Conservation (phyloP, 257 asterid species). For the Nicotiana tabacum region DNA sequence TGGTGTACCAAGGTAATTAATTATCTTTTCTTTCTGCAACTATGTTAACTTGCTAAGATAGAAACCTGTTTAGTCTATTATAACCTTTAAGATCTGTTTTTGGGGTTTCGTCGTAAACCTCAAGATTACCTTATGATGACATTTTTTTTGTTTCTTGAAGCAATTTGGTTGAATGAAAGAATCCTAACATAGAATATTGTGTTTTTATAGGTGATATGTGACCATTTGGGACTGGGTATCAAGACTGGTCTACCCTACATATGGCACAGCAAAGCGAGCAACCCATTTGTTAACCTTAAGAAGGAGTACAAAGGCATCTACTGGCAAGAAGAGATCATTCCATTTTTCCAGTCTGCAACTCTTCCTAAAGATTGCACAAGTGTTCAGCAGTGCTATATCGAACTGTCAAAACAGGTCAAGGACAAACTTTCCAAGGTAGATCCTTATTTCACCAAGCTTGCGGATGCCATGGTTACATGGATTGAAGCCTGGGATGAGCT, state of each 20-base stretch:
- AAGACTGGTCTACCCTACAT: conserved; percentile 22
- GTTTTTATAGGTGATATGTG: conserved; percentile 16
- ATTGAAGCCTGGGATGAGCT: conserved; percentile 25
- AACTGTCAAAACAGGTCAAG: conserved; percentile 19
- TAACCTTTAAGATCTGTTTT: too few species aligned
- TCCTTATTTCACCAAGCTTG: conserved; percentile 18
- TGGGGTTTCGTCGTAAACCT: not conserved
- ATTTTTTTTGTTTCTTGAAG: not conserved
- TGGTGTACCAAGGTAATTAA: conserved; percentile 18
- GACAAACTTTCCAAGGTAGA: conserved; percentile 15
- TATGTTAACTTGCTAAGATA: not conserved
- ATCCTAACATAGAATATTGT: not conserved
- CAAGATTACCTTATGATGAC: not conserved
- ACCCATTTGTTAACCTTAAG: conserved; percentile 18
- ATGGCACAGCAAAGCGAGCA: conserved; percentile 25
- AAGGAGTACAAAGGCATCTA: conserved; percentile 20
- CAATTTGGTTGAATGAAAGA: not conserved
- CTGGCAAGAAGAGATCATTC: conserved; percentile 25
- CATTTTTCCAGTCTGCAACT: conserved; percentile 15
- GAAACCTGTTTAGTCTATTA: not conserved
- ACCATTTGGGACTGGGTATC: conserved; percentile 16
- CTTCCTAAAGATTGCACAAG: conserved; percentile 20
- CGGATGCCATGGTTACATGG: conserved; percentile 20
- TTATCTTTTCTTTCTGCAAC: not conserved
- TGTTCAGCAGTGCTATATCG: conserved; percentile 18